phyloP scores from a whole-genome alignment of 2,329 filamentous ascomycete genomes.

The Sporothrix mexicana region DNA sequence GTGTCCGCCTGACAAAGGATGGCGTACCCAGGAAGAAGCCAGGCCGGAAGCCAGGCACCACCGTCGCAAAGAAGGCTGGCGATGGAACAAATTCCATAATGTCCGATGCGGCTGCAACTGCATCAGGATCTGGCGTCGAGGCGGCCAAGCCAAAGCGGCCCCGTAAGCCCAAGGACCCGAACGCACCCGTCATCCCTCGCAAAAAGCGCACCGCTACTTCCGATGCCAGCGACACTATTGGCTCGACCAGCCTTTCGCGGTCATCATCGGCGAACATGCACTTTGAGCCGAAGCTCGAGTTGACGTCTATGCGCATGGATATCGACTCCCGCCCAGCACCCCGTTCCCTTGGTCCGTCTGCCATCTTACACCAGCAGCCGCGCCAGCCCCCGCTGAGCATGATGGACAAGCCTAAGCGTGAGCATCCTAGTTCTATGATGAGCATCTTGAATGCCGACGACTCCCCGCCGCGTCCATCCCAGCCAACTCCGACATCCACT shows the following conservation, averaged over 20 bases:
- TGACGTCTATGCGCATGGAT: conserved; percentile 48
- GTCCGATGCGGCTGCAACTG: conserved; percentile 45
- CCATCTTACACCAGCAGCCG: conserved; percentile 38
- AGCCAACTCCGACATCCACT: conserved; percentile 41
- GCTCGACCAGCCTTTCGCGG: conserved; percentile 27
- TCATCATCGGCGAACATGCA: conserved; percentile 31
- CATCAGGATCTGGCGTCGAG: conserved; percentile 45
- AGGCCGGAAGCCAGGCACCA: conserved; percentile 66
- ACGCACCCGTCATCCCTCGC: conserved; percentile 59
- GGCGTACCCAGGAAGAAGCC: conserved; percentile 68
- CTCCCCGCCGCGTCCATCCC: conserved; percentile 51
- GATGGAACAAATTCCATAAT: conserved; percentile 33
- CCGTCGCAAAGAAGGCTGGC: conserved; percentile 40
- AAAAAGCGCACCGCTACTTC: conserved; percentile 54
- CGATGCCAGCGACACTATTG: neutral
- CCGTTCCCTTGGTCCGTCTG: conserved; percentile 38
- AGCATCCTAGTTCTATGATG: conserved; percentile 60
- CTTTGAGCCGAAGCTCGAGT: conserved; percentile 45
- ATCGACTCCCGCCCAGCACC: conserved; percentile 42
- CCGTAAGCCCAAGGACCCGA: conserved; percentile 65
- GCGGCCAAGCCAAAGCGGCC: conserved; percentile 59
- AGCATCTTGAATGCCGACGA: conserved; percentile 62
- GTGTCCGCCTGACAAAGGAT: conserved; percentile 61
- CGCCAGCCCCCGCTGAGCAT: conserved; percentile 37
- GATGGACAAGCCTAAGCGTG: conserved; percentile 58